A percentile compares a stretch with the other conserved stretches of the same genome.
These are phyloP conservation scores for Chytridiales sp. DNA, from an alignment of 371 early-diverging fungal genomes.

Conservation along the genomic window DNA sequence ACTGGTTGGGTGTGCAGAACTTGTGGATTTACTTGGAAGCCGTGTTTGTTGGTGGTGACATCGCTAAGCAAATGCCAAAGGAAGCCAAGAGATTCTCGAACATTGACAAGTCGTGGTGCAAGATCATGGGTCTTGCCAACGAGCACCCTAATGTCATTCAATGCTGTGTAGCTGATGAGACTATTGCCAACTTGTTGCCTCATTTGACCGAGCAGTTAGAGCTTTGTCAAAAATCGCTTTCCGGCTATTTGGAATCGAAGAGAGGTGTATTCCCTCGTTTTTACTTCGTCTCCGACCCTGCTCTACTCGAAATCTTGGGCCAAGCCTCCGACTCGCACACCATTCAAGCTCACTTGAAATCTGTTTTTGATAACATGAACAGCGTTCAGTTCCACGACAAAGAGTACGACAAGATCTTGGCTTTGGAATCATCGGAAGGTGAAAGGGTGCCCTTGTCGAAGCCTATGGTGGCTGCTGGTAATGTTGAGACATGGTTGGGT, in stretches of 20 bases:
- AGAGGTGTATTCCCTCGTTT: conserved; percentile 66
- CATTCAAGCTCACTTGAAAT: conserved; percentile 61
- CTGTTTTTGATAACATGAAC: conserved; percentile 59
- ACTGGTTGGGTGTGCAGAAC: conserved; percentile 64
- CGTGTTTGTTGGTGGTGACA: conserved; percentile 67
- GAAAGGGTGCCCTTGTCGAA: conserved; percentile 53
- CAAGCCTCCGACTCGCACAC: conserved; percentile 67
- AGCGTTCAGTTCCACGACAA: conserved; percentile 62
- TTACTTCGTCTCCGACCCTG: conserved; percentile 66
- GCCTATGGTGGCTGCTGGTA: conserved; percentile 59
- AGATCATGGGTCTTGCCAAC: conserved; percentile 62
- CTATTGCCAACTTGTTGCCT: conserved; percentile 61
- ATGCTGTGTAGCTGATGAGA: conserved; percentile 61
- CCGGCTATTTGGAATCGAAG: conserved; percentile 63
- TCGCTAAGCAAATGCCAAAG: conserved; percentile 69
- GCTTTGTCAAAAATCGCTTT: conserved; percentile 63
- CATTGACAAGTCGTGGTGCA: conserved; percentile 67
- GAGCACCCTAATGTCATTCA: conserved; percentile 64
- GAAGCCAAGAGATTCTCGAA: conserved; percentile 66
- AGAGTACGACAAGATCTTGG: conserved; percentile 65
- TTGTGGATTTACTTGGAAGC: conserved; percentile 68
- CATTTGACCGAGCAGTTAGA: conserved; percentile 64
- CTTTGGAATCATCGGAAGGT: conserved; percentile 57
- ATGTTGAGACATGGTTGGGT: conserved; percentile 65
- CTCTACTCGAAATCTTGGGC: conserved; percentile 61